Conservation (phyloP, 1,284 basidiomycete species). For the Cutaneotrichosporon daszewskae region DNA sequence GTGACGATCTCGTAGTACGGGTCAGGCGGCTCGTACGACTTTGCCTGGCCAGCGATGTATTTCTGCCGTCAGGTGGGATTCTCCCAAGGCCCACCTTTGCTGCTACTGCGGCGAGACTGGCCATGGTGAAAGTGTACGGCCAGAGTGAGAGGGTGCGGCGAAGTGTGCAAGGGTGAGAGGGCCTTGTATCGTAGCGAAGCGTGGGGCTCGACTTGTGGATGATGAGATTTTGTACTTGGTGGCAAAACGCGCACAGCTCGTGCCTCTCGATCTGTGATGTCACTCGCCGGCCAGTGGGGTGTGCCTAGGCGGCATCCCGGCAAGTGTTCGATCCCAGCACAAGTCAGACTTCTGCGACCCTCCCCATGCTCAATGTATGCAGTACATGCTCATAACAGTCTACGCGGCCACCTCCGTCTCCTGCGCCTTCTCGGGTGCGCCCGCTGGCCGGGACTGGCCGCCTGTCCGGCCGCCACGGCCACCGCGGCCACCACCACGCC, state of each 20-base stretch:
- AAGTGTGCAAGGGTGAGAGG: not conserved
- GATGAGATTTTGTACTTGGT: no score
- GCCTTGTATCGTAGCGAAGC: not conserved
- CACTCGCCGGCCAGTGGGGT: no score
- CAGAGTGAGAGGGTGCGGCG: not conserved
- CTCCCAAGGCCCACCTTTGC: slow-evolving; percentile 1
- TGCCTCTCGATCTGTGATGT: not conserved
- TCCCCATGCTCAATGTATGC: slow-evolving; percentile 11
- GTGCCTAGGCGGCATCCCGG: no score
- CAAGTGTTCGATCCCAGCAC: no score
- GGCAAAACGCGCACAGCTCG: not conserved
- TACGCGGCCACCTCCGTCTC: slow-evolving; percentile 17
- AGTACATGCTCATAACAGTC: slow-evolving; percentile 16
- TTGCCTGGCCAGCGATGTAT: slow-evolving; percentile 2
- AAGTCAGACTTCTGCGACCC: not conserved
- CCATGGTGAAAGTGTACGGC: not conserved
- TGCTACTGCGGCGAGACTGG: slow-evolving; percentile 1
- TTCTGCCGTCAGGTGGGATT: slow-evolving; percentile 8
- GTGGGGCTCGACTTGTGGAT: not conserved
- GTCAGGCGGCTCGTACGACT: slow-evolving; percentile 63
- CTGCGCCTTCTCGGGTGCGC: slow-evolving; percentile 11
- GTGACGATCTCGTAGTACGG: slow-evolving; percentile 73
- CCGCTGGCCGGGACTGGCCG: slow-evolving; percentile 13
- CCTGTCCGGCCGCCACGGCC: slow-evolving; percentile 25
- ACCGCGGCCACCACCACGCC: slow-evolving; percentile 29